Base-by-base conservation (phyloP, 352 stramenopile species). In the Phytophthora boehmeriae region DNA sequence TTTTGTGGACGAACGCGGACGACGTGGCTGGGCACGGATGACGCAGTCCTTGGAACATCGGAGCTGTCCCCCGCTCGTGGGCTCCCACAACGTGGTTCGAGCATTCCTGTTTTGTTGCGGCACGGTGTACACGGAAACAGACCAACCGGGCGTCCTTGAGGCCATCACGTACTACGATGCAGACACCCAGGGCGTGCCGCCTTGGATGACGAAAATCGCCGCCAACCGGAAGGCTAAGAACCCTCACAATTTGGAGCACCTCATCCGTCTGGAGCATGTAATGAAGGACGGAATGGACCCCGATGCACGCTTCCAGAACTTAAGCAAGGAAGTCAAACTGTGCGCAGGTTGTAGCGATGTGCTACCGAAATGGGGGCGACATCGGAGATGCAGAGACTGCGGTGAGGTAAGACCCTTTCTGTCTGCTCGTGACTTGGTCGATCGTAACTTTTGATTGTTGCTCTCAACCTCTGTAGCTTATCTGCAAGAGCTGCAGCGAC, bases 41-140 rank as follows among this genome's bases (percentile, higher is more conserved):
- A 83, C 79, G 6, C 78, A 87, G 54, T 89, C 80, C n/a, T 54
- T 92, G 43, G 76, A 82, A 25, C 75, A 89, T 55, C 80, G 76
- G 8, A 88, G 75, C 59, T 89, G 78, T 45, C 80, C 80, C 17
- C 49, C 78, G 25, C 71, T 90, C 8, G 58, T 69, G 19, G 61
- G 76, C n/a, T 70, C 74, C 14, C 80, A 88, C 63, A 73, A 72
- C 41, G 59, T 88, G 20, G 75, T 90, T 50, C 78, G 80, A 46
- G 80, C 76, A 8, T 66, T 82, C 27, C 43, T 90, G 47, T 67
- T 83, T 54, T 90, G 78, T 71, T 88, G 66, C 14, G 80, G 80
- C 9, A 80, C 76, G 32, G 60, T 83, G 23, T 90, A 87, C 67
- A 88, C 71, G 11, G 80, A 88, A 59, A 86, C 68, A 28, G 68